Conservation (phyloP, 495 filamentous ascomycete genomes). For the Rusavskia elegans region DNA sequence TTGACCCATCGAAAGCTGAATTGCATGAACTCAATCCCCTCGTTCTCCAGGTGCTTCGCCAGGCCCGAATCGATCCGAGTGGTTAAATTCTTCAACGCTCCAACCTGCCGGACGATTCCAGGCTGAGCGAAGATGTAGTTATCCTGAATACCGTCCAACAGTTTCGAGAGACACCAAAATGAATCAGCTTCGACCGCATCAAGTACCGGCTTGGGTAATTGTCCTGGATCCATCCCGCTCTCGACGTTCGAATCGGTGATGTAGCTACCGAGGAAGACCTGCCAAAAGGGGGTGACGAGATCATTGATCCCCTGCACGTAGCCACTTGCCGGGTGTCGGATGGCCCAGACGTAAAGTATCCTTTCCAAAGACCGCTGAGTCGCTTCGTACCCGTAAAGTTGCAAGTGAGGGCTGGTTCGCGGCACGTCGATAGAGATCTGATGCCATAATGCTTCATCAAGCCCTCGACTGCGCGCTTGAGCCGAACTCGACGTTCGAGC, state of each 20-base stretch:
- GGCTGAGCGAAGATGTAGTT: constrained; percentile 97
- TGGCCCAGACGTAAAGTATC: constrained; percentile 95
- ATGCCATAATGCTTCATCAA: constrained; percentile 95
- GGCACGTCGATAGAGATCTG: constrained; percentile 98
- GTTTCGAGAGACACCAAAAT: constrained; percentile 95
- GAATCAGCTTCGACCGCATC: constrained; percentile 97
- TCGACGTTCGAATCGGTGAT: constrained; percentile 88
- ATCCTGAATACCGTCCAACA: constrained; percentile 94
- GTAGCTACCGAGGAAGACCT: constrained; percentile 87
- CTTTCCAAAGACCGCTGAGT: constrained; percentile 86
- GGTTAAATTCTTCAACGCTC: constrained; percentile 72
- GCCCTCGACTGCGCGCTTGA: constrained; percentile 46
- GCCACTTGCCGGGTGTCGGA: constrained; percentile 88
- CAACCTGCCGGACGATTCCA: constrained; percentile 87
- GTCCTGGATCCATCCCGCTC: constrained; percentile 88
- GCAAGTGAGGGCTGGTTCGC: constrained; percentile 88
- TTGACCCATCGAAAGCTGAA: constrained; percentile 99
- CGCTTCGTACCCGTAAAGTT: constrained; percentile 87
- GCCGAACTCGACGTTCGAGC: constrained; percentile 22
- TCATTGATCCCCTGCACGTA: constrained; percentile 99
- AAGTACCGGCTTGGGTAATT: constrained; percentile 75
- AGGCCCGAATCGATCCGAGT: constrained; percentile 73
- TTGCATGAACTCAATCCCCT: constrained; percentile 95
- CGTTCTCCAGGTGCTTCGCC: constrained; percentile 73
- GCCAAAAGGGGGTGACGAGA: constrained; percentile 92